Conservation (phyloP, 345 rosid species). For the Salix viminalis region DNA sequence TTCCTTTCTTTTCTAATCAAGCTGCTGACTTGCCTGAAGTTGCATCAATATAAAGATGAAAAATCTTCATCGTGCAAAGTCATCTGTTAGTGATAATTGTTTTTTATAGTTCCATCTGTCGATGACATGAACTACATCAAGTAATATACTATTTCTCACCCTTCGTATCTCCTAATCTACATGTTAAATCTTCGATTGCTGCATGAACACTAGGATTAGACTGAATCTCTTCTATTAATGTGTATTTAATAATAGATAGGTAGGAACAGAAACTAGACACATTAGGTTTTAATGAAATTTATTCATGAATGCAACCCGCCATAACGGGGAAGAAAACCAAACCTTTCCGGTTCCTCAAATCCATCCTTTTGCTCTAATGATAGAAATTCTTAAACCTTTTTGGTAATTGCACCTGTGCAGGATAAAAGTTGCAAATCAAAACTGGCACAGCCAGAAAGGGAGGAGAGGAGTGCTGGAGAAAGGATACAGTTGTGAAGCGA, state of each 20-base stretch:
- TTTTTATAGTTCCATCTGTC: too few species aligned
- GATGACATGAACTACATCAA: too few species aligned
- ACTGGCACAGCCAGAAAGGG: background rate
- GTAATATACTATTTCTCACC: too few species aligned
- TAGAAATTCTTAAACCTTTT: background rate
- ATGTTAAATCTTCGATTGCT: background rate
- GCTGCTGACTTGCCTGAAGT: too few species aligned
- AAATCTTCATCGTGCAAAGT: too few species aligned
- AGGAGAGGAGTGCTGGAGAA: background rate
- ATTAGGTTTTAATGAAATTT: background rate
- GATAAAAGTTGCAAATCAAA: background rate
- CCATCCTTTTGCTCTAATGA: background rate
- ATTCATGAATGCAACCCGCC: background rate
- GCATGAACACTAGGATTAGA: background rate
- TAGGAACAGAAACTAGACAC: background rate
- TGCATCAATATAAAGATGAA: too few species aligned
- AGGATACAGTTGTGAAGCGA: background rate
- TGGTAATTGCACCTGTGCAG: background rate
- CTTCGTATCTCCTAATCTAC: too few species aligned
- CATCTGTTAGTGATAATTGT: too few species aligned
- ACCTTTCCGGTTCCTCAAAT: background rate
- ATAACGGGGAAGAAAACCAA: background rate
- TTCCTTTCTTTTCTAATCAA: too few species aligned
- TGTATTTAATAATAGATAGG: background rate
- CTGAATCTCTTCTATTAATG: background rate